phyloP scores from a whole-genome alignment of 305 asterid species.

The Rubia peregrina region DNA sequence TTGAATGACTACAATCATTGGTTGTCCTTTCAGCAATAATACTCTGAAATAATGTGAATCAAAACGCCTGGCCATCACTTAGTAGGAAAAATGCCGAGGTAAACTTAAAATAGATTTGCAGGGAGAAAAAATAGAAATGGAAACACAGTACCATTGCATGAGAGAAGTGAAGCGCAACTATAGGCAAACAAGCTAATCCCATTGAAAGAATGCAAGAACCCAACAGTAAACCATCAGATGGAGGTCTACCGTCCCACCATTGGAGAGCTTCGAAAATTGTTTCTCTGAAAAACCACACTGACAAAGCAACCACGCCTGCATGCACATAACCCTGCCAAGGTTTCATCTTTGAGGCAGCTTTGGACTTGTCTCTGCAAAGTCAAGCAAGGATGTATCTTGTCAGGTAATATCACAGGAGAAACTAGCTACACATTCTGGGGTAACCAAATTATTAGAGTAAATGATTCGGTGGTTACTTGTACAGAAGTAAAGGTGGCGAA shows the following conservation, averaged over 20 bases:
- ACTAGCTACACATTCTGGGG: not conserved
- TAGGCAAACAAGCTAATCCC: conserved; percentile 89
- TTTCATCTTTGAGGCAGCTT: conserved; percentile 85
- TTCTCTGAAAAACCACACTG: conserved; percentile 93
- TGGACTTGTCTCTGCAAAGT: conserved; percentile 76
- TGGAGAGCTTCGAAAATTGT: conserved; percentile 96
- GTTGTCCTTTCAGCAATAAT: not conserved
- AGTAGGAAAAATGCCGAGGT: not conserved
- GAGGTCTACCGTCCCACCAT: conserved; percentile 98
- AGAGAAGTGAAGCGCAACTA: conserved; percentile 88
- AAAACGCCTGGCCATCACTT: not conserved
- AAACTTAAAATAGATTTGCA: not conserved
- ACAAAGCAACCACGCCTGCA: conserved; percentile 76
- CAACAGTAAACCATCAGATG: conserved; percentile 90
- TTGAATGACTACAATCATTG: not conserved
- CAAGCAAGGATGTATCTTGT: conserved; percentile 17
- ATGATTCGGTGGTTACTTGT: conserved; percentile 50
- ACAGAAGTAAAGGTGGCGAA: conserved; percentile 96
- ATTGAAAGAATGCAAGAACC: conserved; percentile 82
- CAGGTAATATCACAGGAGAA: conserved; percentile 10
- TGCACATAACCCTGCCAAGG: conserved; percentile 96
- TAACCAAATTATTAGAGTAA: conserved; percentile 2
- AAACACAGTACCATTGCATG: conserved; percentile 67
- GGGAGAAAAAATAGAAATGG: not conserved
- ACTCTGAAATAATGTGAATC: not conserved